Conservation (phyloP, 164 flowering plant species). For the Vitis rotundifolia region DNA sequence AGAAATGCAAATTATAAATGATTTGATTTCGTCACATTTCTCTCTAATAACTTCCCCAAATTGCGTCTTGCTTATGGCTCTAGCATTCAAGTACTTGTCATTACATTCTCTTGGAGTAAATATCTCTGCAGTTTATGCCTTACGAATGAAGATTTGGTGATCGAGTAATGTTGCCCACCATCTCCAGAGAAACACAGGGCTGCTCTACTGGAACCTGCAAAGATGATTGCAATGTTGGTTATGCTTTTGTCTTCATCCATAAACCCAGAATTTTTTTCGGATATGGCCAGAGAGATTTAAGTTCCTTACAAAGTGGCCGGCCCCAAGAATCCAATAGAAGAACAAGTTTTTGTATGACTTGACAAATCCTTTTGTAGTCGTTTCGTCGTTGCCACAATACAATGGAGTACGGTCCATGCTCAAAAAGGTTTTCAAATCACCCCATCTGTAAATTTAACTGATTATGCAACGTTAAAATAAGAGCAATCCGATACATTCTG, state of each 20-base stretch:
- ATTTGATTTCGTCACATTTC: too few species aligned
- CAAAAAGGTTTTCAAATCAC: conserved; percentile 11
- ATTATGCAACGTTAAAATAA: background rate
- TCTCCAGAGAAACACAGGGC: conserved; percentile 25
- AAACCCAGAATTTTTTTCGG: too few species aligned
- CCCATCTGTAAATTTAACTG: conserved; percentile 14
- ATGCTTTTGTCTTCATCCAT: too few species aligned
- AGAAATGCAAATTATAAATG: too few species aligned
- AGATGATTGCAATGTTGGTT: background rate
- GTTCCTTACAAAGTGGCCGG: conserved; percentile 19
- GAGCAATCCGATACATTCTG: background rate
- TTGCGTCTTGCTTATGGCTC: too few species aligned
- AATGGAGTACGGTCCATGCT: conserved; percentile 9
- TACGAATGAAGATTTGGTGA: conserved; percentile 15
- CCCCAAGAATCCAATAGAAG: conserved; percentile 19
- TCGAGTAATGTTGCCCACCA: conserved; percentile 24
- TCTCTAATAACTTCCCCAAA: too few species aligned
- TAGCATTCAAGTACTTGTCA: too few species aligned
- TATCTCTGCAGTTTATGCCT: too few species aligned
- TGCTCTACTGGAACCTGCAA: conserved; percentile 31
- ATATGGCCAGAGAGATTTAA: too few species aligned
- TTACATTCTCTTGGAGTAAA: too few species aligned
- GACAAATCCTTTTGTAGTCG: conserved; percentile 14
- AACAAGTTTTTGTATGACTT: conserved; percentile 11
- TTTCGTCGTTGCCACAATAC: conserved; percentile 10